Percentiles rank a stretch among this genome's conserved stretches.
These are phyloP conservation scores for Globisporangium irregulare DNA, from an alignment of 352 stramenopile species.

Conservation along the genomic window DNA sequence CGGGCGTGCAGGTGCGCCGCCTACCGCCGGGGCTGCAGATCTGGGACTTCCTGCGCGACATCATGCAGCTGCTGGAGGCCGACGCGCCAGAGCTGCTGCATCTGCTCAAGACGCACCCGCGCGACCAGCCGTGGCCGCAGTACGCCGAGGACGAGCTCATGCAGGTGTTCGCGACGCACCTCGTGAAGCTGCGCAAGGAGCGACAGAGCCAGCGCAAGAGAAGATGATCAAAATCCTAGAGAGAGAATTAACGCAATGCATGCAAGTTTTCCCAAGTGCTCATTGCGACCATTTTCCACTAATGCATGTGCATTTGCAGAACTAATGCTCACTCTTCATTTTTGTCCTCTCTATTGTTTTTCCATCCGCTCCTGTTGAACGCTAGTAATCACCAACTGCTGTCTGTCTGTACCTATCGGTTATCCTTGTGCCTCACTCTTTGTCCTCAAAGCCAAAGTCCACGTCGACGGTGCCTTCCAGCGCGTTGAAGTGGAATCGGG, in stretches of 20 bases:
- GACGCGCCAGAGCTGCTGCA: slow-evolving; percentile 53
- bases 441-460: slow-evolving; percentile 32
- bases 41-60: slow-evolving; percentile 46
- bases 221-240: not conserved
- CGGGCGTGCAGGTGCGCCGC: slow-evolving; percentile 38
- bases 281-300: too few species aligned
- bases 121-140: slow-evolving; percentile 49
- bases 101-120: slow-evolving; percentile 44
- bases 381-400: not conserved
- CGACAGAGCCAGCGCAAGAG: slow-evolving; percentile 19
- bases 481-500: slow-evolving; percentile 49
- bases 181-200: slow-evolving; percentile 28
- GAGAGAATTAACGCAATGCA: too few species aligned
- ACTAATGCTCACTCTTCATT: too few species aligned
- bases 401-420: not conserved
- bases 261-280: too few species aligned
- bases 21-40: slow-evolving; percentile 42
- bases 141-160: slow-evolving; percentile 50
- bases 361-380: not conserved
- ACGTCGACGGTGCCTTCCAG: slow-evolving; percentile 59
- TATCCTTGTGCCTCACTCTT: not conserved
- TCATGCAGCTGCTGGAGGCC: slow-evolving; percentile 27
- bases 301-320: too few species aligned
- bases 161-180: slow-evolving; percentile 26
- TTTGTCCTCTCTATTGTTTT: too few species aligned